These are phyloP conservation scores for Naganishia liquefaciens DNA, from an alignment of 1,284 basidiomycete species.

Conservation along the genomic window DNA sequence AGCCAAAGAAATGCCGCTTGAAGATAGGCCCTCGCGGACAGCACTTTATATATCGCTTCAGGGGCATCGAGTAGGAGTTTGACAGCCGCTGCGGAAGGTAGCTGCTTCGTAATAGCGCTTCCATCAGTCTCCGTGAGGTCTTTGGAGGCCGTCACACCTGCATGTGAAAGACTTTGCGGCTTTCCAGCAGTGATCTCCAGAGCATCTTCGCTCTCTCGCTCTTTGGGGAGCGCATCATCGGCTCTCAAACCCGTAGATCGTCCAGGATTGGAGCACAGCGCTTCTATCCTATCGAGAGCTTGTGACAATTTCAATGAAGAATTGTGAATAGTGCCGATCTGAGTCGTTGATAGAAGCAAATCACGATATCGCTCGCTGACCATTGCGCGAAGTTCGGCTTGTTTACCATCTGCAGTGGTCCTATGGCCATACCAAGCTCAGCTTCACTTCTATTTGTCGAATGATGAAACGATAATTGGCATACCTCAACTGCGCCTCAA, in stretches of 20 bases:
- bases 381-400: conserved; percentile 88
- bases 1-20: conserved; percentile 83
- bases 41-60: conserved; percentile 68
- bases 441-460: background rate
- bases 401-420: conserved; percentile 83
- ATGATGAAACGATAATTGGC: conserved; percentile 26
- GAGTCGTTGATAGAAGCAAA: conserved; percentile 82
- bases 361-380: conserved; percentile 96
- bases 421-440: conserved; percentile 52
- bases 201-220: conserved; percentile 38
- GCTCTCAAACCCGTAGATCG: background rate
- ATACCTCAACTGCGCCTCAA: conserved; percentile 72
- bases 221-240: background rate
- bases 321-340: conserved; percentile 66
- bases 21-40: conserved; percentile 74
- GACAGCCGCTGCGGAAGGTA: conserved; percentile 78
- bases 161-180: conserved; percentile 34
- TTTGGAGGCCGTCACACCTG: background rate
- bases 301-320: conserved; percentile 56
- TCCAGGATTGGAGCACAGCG: conserved; percentile 43
- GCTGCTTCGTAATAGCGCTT: conserved; percentile 61
- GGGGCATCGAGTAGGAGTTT: conserved; percentile 63
- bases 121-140: background rate
- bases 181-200: conserved; percentile 2
- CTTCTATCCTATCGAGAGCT: conserved; percentile 46